Evolutionary conservation across 805 yeast genomes (phyloP).

Genomic region (Yamadazyma paraphyllophila): DNA sequence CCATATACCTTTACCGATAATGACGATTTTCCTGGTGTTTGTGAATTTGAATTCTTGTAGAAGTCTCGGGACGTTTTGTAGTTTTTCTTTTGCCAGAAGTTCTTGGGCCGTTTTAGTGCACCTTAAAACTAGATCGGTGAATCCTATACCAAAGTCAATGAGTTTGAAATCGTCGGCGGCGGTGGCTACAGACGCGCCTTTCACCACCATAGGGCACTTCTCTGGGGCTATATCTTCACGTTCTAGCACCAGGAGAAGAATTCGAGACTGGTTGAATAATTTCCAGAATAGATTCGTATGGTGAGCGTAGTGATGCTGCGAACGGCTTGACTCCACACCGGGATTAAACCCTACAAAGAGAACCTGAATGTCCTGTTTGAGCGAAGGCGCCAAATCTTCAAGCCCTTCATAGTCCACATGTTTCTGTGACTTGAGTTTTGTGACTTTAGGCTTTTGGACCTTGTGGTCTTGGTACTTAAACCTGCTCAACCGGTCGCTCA

Average conservation of each 20-base stretch:
- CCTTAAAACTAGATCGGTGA: constrained; percentile 66
- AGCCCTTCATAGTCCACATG: background rate
- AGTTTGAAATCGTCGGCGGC: constrained; percentile 43
- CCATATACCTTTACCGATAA: constrained; percentile 79
- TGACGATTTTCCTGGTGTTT: constrained; percentile 46
- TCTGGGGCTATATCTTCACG: background rate
- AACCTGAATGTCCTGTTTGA: constrained; percentile 26
- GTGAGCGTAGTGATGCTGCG: constrained; percentile 75
- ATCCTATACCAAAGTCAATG: constrained; percentile 52
- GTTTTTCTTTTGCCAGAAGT: constrained; percentile 50
- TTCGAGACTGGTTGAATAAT: constrained; percentile 50
- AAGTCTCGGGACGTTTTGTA: constrained; percentile 52
- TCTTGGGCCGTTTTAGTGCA: constrained; percentile 62
- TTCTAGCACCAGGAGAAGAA: constrained; percentile 30
- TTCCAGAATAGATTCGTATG: constrained; percentile 68
- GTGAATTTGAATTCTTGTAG: constrained; percentile 40
- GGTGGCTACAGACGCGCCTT: constrained; percentile 12
- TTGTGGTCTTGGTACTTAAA: background rate
- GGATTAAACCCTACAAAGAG: constrained; percentile 76
- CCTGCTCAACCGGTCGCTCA: constrained; percentile 5
- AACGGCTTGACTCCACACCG: constrained; percentile 56
- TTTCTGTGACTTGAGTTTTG: background rate
- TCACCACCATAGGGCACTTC: constrained; percentile 8
- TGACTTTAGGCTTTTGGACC: background rate
- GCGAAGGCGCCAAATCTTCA: constrained; percentile 24